Conservation (phyloP, 495 filamentous ascomycete species). For the Penicillium daleae region DNA sequence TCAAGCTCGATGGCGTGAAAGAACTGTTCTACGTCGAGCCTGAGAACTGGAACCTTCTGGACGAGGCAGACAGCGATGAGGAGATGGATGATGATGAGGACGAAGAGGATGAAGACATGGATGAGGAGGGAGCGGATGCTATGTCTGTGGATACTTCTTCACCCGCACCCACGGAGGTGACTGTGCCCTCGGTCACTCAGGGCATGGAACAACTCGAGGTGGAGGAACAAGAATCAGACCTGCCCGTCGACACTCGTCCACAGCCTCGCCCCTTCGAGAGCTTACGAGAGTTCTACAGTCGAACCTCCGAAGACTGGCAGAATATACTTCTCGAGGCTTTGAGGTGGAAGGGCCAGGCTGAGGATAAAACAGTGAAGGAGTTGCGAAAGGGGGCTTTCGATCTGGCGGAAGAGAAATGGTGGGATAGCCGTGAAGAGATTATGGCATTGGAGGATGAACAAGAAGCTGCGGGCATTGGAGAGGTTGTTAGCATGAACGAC, state of each 20-base stretch:
- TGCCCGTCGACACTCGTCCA: constrained; percentile 48
- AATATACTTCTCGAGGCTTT: constrained; percentile 72
- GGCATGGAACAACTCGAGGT: constrained; percentile 66
- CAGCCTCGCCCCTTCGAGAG: constrained; percentile 84
- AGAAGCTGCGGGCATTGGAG: constrained; percentile 91
- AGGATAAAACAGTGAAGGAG: constrained; percentile 78
- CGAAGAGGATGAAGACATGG: constrained; percentile 65
- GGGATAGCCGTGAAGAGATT: constrained; percentile 96
- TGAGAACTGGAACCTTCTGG: constrained; percentile 80
- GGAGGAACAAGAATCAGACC: constrained; percentile 58
- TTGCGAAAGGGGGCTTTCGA: constrained; percentile 87
- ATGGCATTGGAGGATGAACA: constrained; percentile 93
- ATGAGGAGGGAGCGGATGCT: constrained; percentile 44
- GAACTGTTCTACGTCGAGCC: constrained; percentile 83
- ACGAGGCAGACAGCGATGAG: constrained; percentile 65
- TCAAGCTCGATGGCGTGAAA: constrained; percentile 88
- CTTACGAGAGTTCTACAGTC: constrained; percentile 86
- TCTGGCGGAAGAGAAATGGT: constrained; percentile 93
- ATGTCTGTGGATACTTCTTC: constrained; percentile 47
- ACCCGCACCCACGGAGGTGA: constrained; percentile 40
- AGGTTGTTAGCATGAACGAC: constrained; percentile 87
- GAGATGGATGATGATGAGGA: constrained; percentile 65
- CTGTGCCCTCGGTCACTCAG: constrained; percentile 48
- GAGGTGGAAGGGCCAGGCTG: constrained; percentile 56
- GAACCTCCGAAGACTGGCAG: constrained; percentile 91